Base-by-base conservation (phyloP, 1,139 yeast genomes). In the Debaryomycetaceae sp. region DNA sequence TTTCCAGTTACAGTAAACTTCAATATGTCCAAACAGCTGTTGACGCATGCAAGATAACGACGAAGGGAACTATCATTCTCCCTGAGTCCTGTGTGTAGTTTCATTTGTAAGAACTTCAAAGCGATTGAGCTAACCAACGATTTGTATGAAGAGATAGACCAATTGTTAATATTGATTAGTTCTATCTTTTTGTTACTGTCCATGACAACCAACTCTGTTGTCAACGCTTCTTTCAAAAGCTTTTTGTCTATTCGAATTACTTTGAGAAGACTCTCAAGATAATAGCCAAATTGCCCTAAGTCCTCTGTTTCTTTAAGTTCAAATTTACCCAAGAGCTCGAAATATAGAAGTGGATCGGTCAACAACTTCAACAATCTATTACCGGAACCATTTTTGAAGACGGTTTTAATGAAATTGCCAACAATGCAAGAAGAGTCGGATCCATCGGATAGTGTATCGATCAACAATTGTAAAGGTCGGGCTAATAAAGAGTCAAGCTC, bases 91-190 rank as follows among this genome's bases (percentile, higher is more conserved):
- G 55, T 51, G 4, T 60, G 54, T 14, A 83, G 56, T 44, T 54
- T 55, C 41, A 70, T 54, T 9, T 51, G 45, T 34, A 71, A 56
- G 43, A 81, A 80, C 42, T 70, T 76, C 41, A 72, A 63, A n/a
- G 83, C 53, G 2, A 79, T 62, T 36, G 70, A 65, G 14, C 82
- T 53, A 0, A 81, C 56, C 34, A 85, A 67, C 5, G 81, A 75
- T 51, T 83, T 82, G 57, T 85, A 85, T 0, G 87, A 82, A 0
- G 87, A 80, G 6, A 81, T 69, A 45, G 78, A 80, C 81, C 83
- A 76, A 11, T 65, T 59, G 45, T 75, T 74, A 0, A 66, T 50
- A 27, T 59, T 62, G 9, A 76, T 59, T 3, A 74, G 57, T 11
- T 58, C 57, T 42, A 62, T 59, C 47, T 67, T 75, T 48, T 48